A percentile compares a stretch with the other conserved stretches of the same genome.
Evolutionary conservation across 2,329 filamentous ascomycete genomes (phyloP).

Genomic region (Neonectria punicea): DNA sequence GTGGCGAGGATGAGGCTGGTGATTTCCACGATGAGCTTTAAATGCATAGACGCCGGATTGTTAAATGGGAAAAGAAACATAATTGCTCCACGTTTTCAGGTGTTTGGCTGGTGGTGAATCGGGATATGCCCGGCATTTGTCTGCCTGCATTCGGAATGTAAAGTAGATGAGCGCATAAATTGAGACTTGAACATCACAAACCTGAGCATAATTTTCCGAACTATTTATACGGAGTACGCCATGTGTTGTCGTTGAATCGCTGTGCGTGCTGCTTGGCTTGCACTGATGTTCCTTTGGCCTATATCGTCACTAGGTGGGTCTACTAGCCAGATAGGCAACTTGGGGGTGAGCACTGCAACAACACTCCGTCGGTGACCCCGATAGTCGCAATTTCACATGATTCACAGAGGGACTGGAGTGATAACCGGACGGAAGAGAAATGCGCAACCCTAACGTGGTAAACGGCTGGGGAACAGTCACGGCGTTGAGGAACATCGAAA

Average conservation of each 20-base stretch:
- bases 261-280: neutral
- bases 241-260: neutral
- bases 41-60: slow-evolving; percentile 52
- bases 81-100: slow-evolving; percentile 38
- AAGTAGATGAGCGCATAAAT: slow-evolving; percentile 47
- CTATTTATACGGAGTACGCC: neutral
- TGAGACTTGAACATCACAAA: slow-evolving; percentile 18
- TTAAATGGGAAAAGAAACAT: slow-evolving; percentile 42
- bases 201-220: too few species aligned
- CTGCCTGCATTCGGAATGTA: slow-evolving; percentile 40
- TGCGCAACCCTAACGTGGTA: neutral
- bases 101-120: slow-evolving; percentile 45
- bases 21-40: slow-evolving; percentile 84
- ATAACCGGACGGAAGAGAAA: neutral
- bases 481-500: neutral
- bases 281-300: neutral
- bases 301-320: neutral
- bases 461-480: neutral
- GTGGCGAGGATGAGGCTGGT: slow-evolving; percentile 75
- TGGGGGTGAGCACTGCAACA: neutral
- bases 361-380: neutral
- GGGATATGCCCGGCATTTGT: slow-evolving; percentile 35
- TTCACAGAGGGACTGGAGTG: neutral
- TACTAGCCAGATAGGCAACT: neutral
- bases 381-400: neutral